Evolutionary conservation across 768 basidiomycete species (phyloP).

Genomic region (Hemileccinum rubropunctum): DNA sequence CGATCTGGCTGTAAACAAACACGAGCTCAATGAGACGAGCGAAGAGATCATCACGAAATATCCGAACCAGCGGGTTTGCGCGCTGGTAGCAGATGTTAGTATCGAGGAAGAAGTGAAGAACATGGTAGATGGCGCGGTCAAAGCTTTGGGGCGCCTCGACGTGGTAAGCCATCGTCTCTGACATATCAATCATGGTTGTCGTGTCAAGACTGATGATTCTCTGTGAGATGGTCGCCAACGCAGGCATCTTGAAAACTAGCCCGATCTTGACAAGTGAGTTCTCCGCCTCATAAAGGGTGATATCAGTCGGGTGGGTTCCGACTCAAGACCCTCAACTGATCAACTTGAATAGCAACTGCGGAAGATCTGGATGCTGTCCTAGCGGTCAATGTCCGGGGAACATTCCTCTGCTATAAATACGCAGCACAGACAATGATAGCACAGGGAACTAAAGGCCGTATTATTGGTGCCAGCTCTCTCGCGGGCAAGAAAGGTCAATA

Average conservation of each 20-base stretch:
- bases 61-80: constrained; percentile 9
- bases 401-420: constrained; percentile 40
- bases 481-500: constrained; percentile 31
- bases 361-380: constrained; percentile 34
- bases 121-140: constrained; percentile 27
- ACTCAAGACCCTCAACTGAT: neutral
- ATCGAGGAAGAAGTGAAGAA: constrained; percentile 29
- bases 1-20: constrained; percentile 27
- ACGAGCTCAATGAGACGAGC: constrained; percentile 10
- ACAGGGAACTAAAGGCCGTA: constrained; percentile 41
- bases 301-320: neutral
- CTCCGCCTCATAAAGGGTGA: neutral
- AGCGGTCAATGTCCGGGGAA: constrained; percentile 40
- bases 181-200: neutral
- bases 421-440: constrained; percentile 45
- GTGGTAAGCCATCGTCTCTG: constrained; percentile 26
- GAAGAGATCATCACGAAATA: constrained; percentile 13
- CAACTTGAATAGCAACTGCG: constrained; percentile 24
- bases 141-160: constrained; percentile 30
- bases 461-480: constrained; percentile 39
- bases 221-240: constrained; percentile 17
- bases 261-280: constrained; percentile 8
- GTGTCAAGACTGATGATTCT: constrained; percentile 4
- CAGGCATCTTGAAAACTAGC: constrained; percentile 14
- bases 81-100: constrained; percentile 25